These are phyloP conservation scores for Dryas octopetala DNA, from an alignment of 306 rosid genomes.

Conservation along the genomic window DNA sequence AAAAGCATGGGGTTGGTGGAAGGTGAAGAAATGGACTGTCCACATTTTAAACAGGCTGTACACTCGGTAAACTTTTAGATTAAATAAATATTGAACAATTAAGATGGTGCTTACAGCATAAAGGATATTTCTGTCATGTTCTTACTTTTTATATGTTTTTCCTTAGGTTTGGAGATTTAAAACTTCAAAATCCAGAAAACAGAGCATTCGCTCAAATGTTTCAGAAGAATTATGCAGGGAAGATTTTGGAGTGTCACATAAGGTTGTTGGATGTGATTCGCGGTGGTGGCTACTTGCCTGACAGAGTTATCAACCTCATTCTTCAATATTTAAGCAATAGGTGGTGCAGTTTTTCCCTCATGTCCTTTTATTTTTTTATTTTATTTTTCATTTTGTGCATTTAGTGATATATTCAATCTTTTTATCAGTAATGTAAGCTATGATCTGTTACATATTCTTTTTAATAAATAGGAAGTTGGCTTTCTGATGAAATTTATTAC, in stretches of 20 bases:
- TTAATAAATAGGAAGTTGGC: background rate
- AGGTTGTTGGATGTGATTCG: conserved; percentile 80
- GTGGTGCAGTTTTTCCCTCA: conserved; percentile 24
- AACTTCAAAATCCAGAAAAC: conserved; percentile 88
- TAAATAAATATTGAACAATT: background rate
- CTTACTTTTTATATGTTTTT: conserved; percentile 11
- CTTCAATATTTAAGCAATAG: conserved; percentile 95
- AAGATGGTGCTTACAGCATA: background rate
- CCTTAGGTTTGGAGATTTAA: conserved; percentile 89
- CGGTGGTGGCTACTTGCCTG: conserved; percentile 88
- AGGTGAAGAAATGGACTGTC: conserved; percentile 99
- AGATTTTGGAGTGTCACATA: conserved; percentile 86
- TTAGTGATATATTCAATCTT: background rate
- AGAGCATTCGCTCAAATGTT: conserved; percentile 91
- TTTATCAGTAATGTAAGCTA: background rate
- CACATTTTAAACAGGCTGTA: conserved; percentile 88
- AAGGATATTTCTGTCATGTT: background rate
- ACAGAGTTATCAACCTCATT: conserved; percentile 85
- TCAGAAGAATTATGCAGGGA: conserved; percentile 91
- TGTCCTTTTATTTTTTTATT: background rate
- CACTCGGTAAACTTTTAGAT: conserved; percentile 61
- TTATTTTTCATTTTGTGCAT: background rate
- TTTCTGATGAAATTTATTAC: background rate
- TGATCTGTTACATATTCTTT: too few relatives aligned
- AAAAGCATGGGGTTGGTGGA: conserved; percentile 99